Base-by-base conservation (phyloP, 768 basidiomycete genomes). In the Boletus patriciae region DNA sequence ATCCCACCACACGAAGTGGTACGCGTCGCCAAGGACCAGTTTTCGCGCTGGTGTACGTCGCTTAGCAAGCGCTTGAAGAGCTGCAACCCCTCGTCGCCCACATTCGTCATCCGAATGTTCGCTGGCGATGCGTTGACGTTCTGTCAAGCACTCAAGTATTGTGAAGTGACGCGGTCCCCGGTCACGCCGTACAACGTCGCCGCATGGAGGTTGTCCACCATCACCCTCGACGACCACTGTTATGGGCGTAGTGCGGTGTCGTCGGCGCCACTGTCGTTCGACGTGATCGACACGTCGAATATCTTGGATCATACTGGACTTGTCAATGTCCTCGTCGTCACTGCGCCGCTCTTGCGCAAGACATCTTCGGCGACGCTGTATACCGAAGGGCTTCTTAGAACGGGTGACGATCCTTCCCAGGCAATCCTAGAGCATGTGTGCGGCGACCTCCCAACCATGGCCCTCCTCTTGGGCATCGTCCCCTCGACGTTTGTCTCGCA, bases 281-380 rank as follows among this genome's bases (percentile, higher is more conserved):
- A 72, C 21, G 65, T 70, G 16, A 72, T 72, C 19, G 70, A 72
- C 9, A 70, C 70, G 6, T 72, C 72, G 0, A 72, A 72, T 11
- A 23, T 73, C 16, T 15, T 60, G 25, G 70, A 72, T 23, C 56
- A 67, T 6, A 33, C 55, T 1, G 72, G 70, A 1, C 51, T 72
- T 2, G 12, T 73, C n/a, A 72, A 72, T 21, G 3, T 72, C 21
- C 43, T 72, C 18, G 57, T 61, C 13, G 66, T 57, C 9, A 58
- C 66, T 2, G 59, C 53, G 21, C 66, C 69, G 6, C 59, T 72
- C 12, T 56, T 73, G 25, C 11, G 50, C 31, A 57, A 43, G 48
- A 50, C 61, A 3, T 46, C 59, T 12, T 66, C 57, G 0, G 58
- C 73, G 16, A 64, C 63, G 7, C 29, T 72, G 13, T 73, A 71